Evolutionary conservation across 2,329 filamentous ascomycete genomes (phyloP).

Genomic region (Plenodomus tracheiphilus): DNA sequence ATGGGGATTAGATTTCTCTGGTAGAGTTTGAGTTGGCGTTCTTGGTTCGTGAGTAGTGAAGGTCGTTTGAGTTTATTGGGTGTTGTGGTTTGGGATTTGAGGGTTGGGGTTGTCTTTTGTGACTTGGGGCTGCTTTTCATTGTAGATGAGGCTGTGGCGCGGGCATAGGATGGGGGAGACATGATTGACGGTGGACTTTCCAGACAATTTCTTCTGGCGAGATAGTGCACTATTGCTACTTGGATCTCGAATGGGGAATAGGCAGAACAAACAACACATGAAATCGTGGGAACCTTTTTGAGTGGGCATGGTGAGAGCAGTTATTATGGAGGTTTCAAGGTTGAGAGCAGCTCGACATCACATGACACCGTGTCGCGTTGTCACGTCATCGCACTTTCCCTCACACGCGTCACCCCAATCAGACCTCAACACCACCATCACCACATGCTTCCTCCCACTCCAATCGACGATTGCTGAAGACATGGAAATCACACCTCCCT

Average conservation of each 20-base stretch:
- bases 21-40: slow-evolving; percentile 9
- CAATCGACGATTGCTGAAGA: slow-evolving; percentile 28
- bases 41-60: slow-evolving; percentile 10
- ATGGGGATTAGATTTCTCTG: slow-evolving; percentile 17
- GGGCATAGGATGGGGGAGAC: slow-evolving; percentile 22
- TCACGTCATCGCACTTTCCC: slow-evolving; percentile 11
- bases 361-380: slow-evolving; percentile 14
- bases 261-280: too few species aligned
- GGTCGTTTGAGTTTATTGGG: slow-evolving; percentile 11
- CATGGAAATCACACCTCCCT: slow-evolving; percentile 31
- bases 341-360: background rate
- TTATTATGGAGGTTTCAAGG: too few species aligned
- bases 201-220: too few species aligned
- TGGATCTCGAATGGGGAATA: too few species aligned
- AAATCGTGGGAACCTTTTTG: too few species aligned
- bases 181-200: slow-evolving; percentile 4
- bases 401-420: slow-evolving; percentile 1
- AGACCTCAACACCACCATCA: slow-evolving; percentile 7
- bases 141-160: slow-evolving; percentile 20
- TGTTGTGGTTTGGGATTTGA: background rate
- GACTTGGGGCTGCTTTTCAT: slow-evolving; percentile 6
- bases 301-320: too few species aligned
- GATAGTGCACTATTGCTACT: background rate
- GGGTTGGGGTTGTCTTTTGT: slow-evolving; percentile 1
- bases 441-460: background rate